phyloP scores from a whole-genome alignment of 805 yeast genomes.

The Henningerozyma blattae region DNA sequence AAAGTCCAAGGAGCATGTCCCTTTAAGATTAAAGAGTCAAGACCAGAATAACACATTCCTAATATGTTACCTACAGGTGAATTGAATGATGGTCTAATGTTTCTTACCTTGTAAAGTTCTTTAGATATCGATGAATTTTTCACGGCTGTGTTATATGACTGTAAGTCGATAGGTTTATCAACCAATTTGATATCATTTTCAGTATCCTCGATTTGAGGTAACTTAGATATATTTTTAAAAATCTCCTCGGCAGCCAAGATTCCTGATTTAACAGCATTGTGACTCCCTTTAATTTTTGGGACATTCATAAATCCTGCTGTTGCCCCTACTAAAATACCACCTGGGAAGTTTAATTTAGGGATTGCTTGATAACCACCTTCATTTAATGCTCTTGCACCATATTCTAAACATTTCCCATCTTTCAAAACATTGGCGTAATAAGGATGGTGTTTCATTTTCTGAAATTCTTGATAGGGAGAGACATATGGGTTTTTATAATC shows the following conservation, averaged over 20 bases:
- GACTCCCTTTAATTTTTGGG: conserved; percentile 95
- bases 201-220: conserved; percentile 30
- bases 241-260: conserved; percentile 88
- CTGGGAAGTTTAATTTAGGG: conserved; percentile 86
- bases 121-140: conserved; percentile 75
- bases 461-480: conserved; percentile 94
- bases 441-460: conserved; percentile 86
- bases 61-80: conserved; percentile 64
- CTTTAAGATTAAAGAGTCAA: conserved; percentile 63
- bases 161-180: conserved; percentile 38
- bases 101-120: conserved; percentile 76
- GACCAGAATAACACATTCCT: conserved; percentile 75
- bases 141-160: conserved; percentile 50
- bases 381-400: conserved; percentile 92
- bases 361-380: conserved; percentile 96
- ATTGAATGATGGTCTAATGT: conserved; percentile 85
- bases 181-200: conserved; percentile 28
- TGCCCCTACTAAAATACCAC: conserved; percentile 91
- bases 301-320: conserved; percentile 96
- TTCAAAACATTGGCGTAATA: conserved; percentile 59
- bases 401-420: conserved; percentile 88
- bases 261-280: conserved; percentile 94
- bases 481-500: conserved; percentile 93
- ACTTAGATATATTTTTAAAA: conserved; percentile 38
- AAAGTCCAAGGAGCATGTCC: conserved; percentile 90